Conservation (phyloP, 2,329 filamentous ascomycete genomes). For the Amauroascus verrucosus region DNA sequence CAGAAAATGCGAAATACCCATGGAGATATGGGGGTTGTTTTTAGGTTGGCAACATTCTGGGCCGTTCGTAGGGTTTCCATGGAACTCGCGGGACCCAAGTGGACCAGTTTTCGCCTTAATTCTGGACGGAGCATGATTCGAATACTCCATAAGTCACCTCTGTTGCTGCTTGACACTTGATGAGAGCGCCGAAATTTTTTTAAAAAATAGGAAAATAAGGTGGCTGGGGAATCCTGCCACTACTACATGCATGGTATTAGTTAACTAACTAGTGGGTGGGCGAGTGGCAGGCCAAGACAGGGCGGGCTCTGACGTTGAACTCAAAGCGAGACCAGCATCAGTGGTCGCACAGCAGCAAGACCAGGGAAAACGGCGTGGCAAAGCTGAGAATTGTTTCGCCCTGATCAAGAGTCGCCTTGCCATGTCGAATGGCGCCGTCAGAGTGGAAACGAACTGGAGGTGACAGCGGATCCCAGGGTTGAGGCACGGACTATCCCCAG, state of each 20-base stretch:
- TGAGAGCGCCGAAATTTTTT: too few species aligned
- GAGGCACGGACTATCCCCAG: conserved; percentile 22
- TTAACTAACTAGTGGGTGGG: too few species aligned
- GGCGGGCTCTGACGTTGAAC: neutral
- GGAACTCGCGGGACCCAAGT: neutral
- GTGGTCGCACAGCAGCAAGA: neutral
- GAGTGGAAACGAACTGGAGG: conserved; percentile 10
- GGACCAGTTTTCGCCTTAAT: too few species aligned
- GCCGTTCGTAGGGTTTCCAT: neutral
- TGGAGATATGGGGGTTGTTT: too few species aligned
- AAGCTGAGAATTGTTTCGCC: neutral
- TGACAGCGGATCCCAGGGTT: conserved; percentile 21
- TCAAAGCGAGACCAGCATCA: neutral
- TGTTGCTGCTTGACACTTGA: too few species aligned
- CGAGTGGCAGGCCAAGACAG: neutral
- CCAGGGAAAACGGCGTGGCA: neutral
- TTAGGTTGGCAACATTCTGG: neutral
- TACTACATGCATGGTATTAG: too few species aligned
- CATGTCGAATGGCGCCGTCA: conserved; percentile 2
- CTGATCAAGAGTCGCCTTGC: neutral
- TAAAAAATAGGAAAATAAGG: too few species aligned
- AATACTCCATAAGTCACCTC: too few species aligned
- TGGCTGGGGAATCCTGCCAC: too few species aligned
- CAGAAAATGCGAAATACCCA: too few species aligned
- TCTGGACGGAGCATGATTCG: too few species aligned